Base-by-base conservation (phyloP, 2,329 filamentous ascomycete species). In the Podosphaera leucotricha region DNA sequence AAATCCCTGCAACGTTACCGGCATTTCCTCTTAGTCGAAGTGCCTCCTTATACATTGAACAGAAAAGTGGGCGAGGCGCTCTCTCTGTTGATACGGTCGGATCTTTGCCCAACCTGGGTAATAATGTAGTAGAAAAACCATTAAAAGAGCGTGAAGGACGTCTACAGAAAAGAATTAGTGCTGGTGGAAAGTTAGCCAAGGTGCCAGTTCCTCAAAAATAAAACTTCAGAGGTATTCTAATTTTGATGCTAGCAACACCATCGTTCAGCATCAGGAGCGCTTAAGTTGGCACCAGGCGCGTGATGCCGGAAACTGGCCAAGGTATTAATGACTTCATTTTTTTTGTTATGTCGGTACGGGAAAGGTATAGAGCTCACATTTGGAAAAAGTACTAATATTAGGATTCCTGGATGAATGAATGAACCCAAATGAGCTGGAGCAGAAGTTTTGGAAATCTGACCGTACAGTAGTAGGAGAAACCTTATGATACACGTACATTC, bases 21-120 rank as follows among this genome's bases (percentile, higher is more conserved):
- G 79, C 83, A 0, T 86, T 95, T 51, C 84, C 85, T 1, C 69
- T 98, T 10, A 85, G 83, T 47, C 67, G 73, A 8, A 78, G 77
- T 40, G 87, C 90, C 2, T 77, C 81, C 55, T 61, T 80, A 28
- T 98, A 94, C 54, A 66, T 95, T 41, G 85, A 92, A 51, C 76
- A 85, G 62, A 93, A 77, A 59, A 65, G 70, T 47, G 63, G 69
- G 49, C 59, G 62, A 50, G 58, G 61, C 47, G 62, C 60, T 54
- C 57, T 53, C 10, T 55, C 58, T 19, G 53, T 54, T 6, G 80
- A 84, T 56, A 71, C 67, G 7, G 59, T 80, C 1, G 67, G 71
- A 1, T 71, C 77, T 1, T 61, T 84, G 33, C 74, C 80, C 15
- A 62, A 61, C 26, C 66, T 70, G 54, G 58, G 51, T 43, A 45